These are phyloP conservation scores for Dysphania ambrosioides DNA, from an alignment of 148 eudicot genomes.

Conservation along the genomic window DNA sequence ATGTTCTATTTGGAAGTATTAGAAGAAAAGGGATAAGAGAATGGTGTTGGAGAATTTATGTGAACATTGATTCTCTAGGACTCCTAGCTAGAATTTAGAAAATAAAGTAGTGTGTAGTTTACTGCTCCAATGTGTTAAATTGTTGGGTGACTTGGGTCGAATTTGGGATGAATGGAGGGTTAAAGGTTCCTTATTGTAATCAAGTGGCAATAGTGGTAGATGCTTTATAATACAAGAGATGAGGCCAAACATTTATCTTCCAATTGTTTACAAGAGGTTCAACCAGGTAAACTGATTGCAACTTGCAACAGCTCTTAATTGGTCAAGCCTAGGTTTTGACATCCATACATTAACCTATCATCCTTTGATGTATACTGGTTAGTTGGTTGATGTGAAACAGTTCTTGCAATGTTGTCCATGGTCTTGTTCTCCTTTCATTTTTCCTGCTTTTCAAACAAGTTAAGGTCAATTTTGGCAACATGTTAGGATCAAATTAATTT, in stretches of 20 bases:
- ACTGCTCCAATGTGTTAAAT: not conserved
- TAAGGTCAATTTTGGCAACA: not conserved
- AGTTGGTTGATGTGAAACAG: not conserved
- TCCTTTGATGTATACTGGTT: not conserved
- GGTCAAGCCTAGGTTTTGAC: not conserved
- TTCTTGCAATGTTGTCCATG: not conserved
- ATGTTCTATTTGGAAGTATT: conserved; percentile 11
- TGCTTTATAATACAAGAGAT: not conserved
- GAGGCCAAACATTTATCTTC: not conserved
- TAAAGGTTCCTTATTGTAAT: not conserved
- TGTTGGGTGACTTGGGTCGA: not conserved
- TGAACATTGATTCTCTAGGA: not conserved
- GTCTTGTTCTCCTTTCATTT: not conserved
- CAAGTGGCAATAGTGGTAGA: not conserved
- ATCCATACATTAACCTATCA: not conserved
- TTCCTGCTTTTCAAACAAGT: not conserved
- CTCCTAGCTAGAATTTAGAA: not conserved
- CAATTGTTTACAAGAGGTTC: not conserved
- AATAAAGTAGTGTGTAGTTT: not conserved
- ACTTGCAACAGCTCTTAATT: not conserved
- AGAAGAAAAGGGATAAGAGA: not conserved
- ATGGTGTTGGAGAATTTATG: not conserved
- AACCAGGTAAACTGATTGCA: not conserved
- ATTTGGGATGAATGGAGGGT: not conserved
- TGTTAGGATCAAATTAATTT: not conserved